phyloP scores from a whole-genome alignment of 495 filamentous ascomycete genomes.

The Hyaloscypha hepaticicola region DNA sequence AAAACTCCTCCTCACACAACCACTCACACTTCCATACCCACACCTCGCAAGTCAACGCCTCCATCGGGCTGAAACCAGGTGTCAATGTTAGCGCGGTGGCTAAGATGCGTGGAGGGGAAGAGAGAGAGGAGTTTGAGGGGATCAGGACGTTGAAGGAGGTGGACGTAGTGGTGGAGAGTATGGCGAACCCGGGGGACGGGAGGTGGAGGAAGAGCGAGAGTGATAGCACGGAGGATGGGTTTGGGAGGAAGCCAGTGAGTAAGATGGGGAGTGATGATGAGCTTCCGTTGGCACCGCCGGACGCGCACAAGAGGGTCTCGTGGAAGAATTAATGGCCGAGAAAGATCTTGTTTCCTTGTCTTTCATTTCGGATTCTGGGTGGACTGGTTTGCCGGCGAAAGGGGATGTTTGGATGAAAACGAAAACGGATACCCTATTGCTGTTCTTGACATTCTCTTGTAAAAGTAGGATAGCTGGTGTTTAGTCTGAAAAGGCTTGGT shows the following conservation, averaged over 20 bases:
- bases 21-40: not conserved
- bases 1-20: conserved; percentile 1
- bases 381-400: not conserved
- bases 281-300: conserved; percentile 9
- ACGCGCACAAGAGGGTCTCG: not conserved
- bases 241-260: not conserved
- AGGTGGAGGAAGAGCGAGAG: conserved; percentile 8
- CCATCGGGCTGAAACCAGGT: not conserved
- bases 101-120: not conserved
- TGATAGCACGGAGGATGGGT: conserved; percentile 4
- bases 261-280: conserved; percentile 11
- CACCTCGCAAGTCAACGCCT: not conserved
- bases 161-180: not conserved
- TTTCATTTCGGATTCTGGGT: not conserved
- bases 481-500: not conserved
- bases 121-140: not conserved
- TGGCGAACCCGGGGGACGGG: not conserved
- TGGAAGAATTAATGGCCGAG: not conserved
- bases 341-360: not conserved
- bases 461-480: not conserved
- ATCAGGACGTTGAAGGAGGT: conserved; percentile 11
- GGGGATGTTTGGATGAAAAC: not conserved
- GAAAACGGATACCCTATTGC: not conserved
- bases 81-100: not conserved
- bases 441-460: not conserved